phyloP scores from a whole-genome alignment of 176 grass and related monocot genomes.

The Oryza longistaminata region DNA sequence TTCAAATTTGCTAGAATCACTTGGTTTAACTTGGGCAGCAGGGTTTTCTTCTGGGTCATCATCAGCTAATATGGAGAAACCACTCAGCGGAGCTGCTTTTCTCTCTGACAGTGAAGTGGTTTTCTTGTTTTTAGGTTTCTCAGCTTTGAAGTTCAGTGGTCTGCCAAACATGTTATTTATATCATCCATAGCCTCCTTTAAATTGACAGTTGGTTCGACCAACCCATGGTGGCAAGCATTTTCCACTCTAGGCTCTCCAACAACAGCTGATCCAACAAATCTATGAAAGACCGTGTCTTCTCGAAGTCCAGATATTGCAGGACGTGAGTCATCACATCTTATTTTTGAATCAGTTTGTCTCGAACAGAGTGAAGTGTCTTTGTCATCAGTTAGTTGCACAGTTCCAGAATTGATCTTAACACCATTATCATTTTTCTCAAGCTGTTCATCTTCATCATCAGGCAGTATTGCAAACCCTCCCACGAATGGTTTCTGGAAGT shows the following conservation, averaged over 20 bases:
- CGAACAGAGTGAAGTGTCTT: conserved; percentile 11
- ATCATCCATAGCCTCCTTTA: conserved; percentile 91
- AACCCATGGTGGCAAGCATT: conserved; percentile 93
- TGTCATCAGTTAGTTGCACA: conserved; percentile 21
- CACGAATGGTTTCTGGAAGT: conserved; percentile 55
- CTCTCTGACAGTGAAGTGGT: conserved; percentile 33
- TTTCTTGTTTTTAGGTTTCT: conserved; percentile 50
- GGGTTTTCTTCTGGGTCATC: conserved; percentile 48
- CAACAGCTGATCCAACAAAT: conserved; percentile 78
- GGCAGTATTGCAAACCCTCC: conserved; percentile 73
- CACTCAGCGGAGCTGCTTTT: conserved; percentile 38
- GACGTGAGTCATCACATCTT: conserved; percentile 17
- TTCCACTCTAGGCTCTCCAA: conserved; percentile 76
- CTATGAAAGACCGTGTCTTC: conserved; percentile 79
- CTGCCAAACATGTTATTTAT: conserved; percentile 94
- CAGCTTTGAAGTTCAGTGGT: conserved; percentile 66
- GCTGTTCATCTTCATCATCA: conserved; percentile 64
- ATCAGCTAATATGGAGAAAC: conserved; percentile 78
- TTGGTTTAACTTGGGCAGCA: conserved; percentile 22
- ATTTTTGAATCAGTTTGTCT: conserved; percentile 28
- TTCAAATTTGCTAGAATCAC: conserved; percentile 43
- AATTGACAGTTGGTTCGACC: conserved; percentile 81
- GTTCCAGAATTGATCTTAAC: conserved; percentile 6
- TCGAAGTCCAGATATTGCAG: conserved; percentile 44
- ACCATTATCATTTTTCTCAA: conserved; percentile 25